These are phyloP conservation scores for Selaginella moellendorffii DNA, from an alignment of 75 land plant species.

Conservation along the genomic window DNA sequence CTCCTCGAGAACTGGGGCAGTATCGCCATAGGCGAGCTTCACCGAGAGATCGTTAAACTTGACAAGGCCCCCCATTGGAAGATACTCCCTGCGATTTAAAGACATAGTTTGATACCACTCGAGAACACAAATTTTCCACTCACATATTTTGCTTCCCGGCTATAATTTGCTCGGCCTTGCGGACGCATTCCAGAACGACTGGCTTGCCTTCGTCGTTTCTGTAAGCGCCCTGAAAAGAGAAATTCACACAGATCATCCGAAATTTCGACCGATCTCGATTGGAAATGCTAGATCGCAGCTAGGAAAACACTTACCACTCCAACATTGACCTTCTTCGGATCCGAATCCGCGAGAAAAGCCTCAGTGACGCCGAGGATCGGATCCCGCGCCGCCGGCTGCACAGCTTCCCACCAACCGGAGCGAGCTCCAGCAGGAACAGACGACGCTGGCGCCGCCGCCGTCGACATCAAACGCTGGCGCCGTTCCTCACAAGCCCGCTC, in stretches of 20 bases:
- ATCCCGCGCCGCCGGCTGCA: slow-evolving; percentile 73
- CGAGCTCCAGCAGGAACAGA: slow-evolving; percentile 2
- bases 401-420: slow-evolving; percentile 45
- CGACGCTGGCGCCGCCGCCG: slow-evolving; percentile 5
- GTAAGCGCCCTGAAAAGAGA: slow-evolving; percentile 57
- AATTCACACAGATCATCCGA: not conserved
- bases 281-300: not conserved
- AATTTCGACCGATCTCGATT: not conserved
- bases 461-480: slow-evolving; percentile 21
- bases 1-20: slow-evolving; percentile 55
- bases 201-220: slow-evolving; percentile 85
- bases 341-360: slow-evolving; percentile 64
- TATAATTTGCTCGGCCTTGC: slow-evolving; percentile 68
- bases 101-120: not conserved
- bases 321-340: slow-evolving; percentile 71
- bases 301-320: slow-evolving; percentile 50
- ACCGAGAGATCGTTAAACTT: slow-evolving; percentile 58
- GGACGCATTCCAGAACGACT: slow-evolving; percentile 71
- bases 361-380: slow-evolving; percentile 89
- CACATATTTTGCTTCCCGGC: slow-evolving; percentile 58
- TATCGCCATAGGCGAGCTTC: slow-evolving; percentile 75
- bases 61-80: slow-evolving; percentile 83
- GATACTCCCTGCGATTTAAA: slow-evolving; percentile 52
- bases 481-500: not conserved
- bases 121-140: not conserved